Evolutionary conservation across 2,329 filamentous ascomycete species (phyloP).

Genomic region (Aureobasidium musti): DNA sequence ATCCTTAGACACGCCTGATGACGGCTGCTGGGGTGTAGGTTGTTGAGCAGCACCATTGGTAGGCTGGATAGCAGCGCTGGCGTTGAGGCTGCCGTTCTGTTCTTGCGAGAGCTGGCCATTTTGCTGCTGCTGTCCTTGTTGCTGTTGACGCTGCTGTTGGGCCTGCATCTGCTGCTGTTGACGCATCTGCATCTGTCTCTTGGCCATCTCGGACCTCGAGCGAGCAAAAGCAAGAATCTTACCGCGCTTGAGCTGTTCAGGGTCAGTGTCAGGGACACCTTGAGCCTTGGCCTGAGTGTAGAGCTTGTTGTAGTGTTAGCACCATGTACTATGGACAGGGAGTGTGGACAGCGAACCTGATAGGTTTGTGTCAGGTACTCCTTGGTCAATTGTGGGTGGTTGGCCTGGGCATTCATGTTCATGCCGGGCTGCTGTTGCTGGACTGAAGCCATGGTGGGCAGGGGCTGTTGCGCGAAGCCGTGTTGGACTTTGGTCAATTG

Average conservation of each 20-base stretch:
- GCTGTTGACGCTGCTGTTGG: constrained; percentile 43
- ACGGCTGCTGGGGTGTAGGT: constrained; percentile 34
- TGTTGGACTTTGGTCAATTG: not conserved
- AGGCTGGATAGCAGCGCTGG: not conserved
- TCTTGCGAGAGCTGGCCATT: constrained; percentile 20
- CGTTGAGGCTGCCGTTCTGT: constrained; percentile 1
- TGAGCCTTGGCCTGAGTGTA: constrained; percentile 85
- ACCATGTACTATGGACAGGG: not conserved
- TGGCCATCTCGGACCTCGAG: constrained; percentile 44
- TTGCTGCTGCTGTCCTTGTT: constrained; percentile 49
- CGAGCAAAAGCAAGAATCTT: constrained; percentile 73
- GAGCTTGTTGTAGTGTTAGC: constrained; percentile 59
- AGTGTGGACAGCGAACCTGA: not conserved
- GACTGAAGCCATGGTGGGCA: constrained; percentile 15
- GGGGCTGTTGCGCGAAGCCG: constrained; percentile 8
- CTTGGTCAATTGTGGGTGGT: constrained; percentile 23
- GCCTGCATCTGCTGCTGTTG: constrained; percentile 25
- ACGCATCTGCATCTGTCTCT: constrained; percentile 49
- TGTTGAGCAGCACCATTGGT: constrained; percentile 13
- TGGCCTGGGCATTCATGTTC: constrained; percentile 16
- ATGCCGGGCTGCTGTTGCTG: constrained; percentile 26
- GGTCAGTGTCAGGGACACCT: constrained; percentile 78
- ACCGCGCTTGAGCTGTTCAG: constrained; percentile 81
- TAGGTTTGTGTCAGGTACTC: constrained; percentile 19
- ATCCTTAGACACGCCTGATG: constrained; percentile 40